Percentiles rank a stretch among this genome's conserved stretches.
Evolutionary conservation across 371 early-diverging fungal species (phyloP).

Genomic region (Mucor plumbeus): DNA sequence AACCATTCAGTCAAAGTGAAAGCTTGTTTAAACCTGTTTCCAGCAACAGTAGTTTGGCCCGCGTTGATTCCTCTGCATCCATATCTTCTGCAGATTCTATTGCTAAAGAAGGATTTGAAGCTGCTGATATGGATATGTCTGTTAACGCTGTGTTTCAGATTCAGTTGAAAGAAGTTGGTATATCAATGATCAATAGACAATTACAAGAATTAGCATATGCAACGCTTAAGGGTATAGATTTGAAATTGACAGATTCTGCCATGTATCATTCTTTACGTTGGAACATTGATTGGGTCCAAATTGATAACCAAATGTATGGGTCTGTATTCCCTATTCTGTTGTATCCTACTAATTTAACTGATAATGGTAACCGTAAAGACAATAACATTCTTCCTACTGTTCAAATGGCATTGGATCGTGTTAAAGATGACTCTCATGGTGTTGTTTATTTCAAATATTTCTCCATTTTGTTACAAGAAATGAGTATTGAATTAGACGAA

Average conservation of each 20-base stretch:
- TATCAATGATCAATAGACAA: slow-evolving; percentile 81
- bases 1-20: slow-evolving; percentile 71
- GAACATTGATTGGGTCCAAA: slow-evolving; percentile 89
- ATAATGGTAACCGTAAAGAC: slow-evolving; percentile 45
- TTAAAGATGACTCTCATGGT: slow-evolving; percentile 88
- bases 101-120: slow-evolving; percentile 63
- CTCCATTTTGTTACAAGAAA: slow-evolving; percentile 87
- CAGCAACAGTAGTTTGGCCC: slow-evolving; percentile 8
- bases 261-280: slow-evolving; percentile 77
- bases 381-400: slow-evolving; percentile 64
- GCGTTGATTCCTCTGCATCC: slow-evolving; percentile 17
- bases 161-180: slow-evolving; percentile 86
- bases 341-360: slow-evolving; percentile 87
- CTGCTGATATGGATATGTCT: slow-evolving; percentile 59
- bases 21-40: slow-evolving; percentile 61
- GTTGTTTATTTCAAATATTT: slow-evolving; percentile 93
- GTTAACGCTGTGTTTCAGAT: slow-evolving; percentile 70
- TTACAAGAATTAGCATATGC: slow-evolving; percentile 86
- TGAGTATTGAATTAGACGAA: slow-evolving; percentile 92
- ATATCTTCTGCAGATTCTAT: slow-evolving; percentile 28
- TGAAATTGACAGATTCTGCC: slow-evolving; percentile 78
- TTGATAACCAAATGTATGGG: slow-evolving; percentile 93
- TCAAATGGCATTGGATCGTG: slow-evolving; percentile 67
- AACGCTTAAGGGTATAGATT: slow-evolving; percentile 74
- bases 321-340: slow-evolving; percentile 86